Evolutionary conservation across 2,329 filamentous ascomycete genomes (phyloP), one percentile per base, ranked within the genome.

Genomic region (Aspergillus sergii): DNA sequence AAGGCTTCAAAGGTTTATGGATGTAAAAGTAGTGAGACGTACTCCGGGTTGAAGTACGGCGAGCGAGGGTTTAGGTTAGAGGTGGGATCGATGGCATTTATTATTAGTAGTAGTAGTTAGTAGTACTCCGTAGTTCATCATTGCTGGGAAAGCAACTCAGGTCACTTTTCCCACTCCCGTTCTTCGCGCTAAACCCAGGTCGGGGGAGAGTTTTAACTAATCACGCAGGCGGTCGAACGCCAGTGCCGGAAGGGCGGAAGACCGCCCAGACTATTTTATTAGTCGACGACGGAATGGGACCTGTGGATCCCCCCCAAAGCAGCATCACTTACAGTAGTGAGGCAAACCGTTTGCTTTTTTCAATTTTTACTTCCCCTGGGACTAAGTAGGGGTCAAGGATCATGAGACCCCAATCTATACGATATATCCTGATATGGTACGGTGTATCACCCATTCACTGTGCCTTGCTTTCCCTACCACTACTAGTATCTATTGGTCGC

Each of bases 11-110:
- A 14, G 14, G n/a, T 30, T 34, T 55, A 30, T 23, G 51, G 43
- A 48, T 58, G 60, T 36, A 51, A n/a, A 55, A 45, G 53, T 39
- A 34, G 11, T 55, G 51, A 39, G 30, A 21, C 30, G 30, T 39
- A 39, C n/a, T 46, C 61, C 34, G 56, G 54, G 36, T 28, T 55
- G 51, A 55, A 55, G 51, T 21, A 55, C 51, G 51, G 50, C 45
- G 19, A 39, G 45, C 43, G 36, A 48, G n/a, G 46, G 46, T 36
- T 23, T 28, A 28, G 57, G 59, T 30, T 54, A 45, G 58, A 59
- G 51, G 60, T 58, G 64, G 59, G 55, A 64, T 57, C 41, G 58
- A 66, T 59, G 57, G 55, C 34, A 51, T 59, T 66, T 66, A 66
- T 66, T 64, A 66, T 64, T 64, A 66, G 60, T 19, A 62, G 60